phyloP scores from a whole-genome alignment of 352 stramenopile species.

The Phytophthora chlamydospora region DNA sequence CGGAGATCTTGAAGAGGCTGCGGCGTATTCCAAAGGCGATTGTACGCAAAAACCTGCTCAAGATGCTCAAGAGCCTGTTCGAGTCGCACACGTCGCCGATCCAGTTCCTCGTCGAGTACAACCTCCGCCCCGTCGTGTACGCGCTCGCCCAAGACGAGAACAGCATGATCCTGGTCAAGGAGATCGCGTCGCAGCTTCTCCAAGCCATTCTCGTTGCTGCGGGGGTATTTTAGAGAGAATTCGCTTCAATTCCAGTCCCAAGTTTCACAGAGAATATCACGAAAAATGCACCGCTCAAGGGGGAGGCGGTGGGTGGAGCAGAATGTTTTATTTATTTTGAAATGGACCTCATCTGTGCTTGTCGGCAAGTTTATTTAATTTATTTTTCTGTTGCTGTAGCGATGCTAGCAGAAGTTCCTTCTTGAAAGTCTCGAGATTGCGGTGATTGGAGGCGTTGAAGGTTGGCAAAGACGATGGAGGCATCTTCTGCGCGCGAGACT shows the following conservation, averaged over 20 bases:
- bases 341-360: conserved; percentile 33
- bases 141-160: conserved; percentile 88
- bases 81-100: conserved; percentile 84
- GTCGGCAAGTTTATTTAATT: conserved; percentile 21
- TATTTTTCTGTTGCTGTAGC: conserved; percentile 50
- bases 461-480: conserved; percentile 16
- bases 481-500: conserved; percentile 45
- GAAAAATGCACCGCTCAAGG: conserved; percentile 21
- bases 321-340: conserved; percentile 47
- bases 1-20: conserved; percentile 81
- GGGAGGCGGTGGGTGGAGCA: conserved; percentile 22
- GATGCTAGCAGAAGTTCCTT: conserved; percentile 58
- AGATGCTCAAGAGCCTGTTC: conserved; percentile 92
- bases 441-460: conserved; percentile 68
- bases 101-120: conserved; percentile 91
- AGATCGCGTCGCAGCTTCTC: conserved; percentile 88
- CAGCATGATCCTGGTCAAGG: conserved; percentile 90
- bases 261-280: neutral
- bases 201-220: conserved; percentile 83
- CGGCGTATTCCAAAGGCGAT: conserved; percentile 86
- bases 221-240: conserved; percentile 47
- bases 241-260: conserved; percentile 1
- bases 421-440: conserved; percentile 74
- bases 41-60: conserved; percentile 91
- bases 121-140: conserved; percentile 80